Conservation (phyloP, 306 rosid species). For the Trifolium dubium region DNA sequence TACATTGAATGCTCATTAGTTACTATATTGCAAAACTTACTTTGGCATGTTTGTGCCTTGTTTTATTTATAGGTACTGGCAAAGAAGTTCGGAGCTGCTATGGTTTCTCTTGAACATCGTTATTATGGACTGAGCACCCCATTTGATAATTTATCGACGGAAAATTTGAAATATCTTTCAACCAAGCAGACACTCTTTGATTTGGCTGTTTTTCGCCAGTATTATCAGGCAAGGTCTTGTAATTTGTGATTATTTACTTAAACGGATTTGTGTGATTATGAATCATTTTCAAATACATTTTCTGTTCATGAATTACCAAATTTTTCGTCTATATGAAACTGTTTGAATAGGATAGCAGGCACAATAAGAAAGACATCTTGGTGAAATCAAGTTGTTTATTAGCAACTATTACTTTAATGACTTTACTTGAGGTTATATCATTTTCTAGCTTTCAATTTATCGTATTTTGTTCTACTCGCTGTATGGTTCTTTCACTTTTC, state of each 20-base stretch:
- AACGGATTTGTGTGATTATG: conserved; percentile 3
- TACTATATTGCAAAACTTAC: no score
- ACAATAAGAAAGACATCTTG: no score
- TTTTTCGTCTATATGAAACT: no score
- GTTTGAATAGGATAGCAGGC: no score
- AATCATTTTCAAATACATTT: conserved; percentile 23
- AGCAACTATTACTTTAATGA: no score
- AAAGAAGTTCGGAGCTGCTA: conserved; percentile 91
- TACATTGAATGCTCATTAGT: no score
- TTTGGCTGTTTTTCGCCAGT: conserved; percentile 84
- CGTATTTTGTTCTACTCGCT: no score
- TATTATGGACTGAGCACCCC: conserved; percentile 89
- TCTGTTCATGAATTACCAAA: no score
- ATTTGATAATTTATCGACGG: conserved; percentile 64
- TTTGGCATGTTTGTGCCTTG: conserved; percentile 26
- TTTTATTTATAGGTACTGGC: conserved; percentile 70
- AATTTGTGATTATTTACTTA: conserved; percentile 17
- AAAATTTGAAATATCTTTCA: conserved; percentile 84
- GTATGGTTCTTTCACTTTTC: no score
- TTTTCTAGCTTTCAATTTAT: no score
- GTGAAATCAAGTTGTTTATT: no score
- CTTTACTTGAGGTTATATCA: no score
- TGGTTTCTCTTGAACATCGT: conserved; percentile 94
- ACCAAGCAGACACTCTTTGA: conserved; percentile 96
- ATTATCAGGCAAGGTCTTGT: conserved; percentile 68